Evolutionary conservation across 345 rosid species (phyloP).

Genomic region (Lepidium africanum): DNA sequence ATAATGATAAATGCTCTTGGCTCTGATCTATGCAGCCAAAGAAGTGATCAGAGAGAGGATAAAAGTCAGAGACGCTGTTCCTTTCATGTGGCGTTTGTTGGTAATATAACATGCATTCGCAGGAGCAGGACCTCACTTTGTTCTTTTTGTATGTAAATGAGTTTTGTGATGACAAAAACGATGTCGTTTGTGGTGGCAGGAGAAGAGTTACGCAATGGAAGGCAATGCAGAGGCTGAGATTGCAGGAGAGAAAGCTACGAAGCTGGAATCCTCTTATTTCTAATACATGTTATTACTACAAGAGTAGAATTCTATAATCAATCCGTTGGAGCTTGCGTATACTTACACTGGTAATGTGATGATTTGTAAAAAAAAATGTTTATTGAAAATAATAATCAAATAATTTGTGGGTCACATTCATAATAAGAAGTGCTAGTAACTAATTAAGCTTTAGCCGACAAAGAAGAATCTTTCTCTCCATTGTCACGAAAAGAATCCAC

Average conservation of each 20-base stretch:
- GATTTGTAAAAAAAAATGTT: no score
- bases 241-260: constrained; percentile 45
- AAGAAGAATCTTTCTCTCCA: neutral
- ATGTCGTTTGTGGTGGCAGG: constrained; percentile 35
- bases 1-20: neutral
- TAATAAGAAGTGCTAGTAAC: neutral
- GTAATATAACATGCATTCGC: constrained; percentile 27
- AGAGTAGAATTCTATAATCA: no score
- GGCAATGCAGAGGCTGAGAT: constrained; percentile 42
- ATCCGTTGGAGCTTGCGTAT: no score
- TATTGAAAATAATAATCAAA: no score
- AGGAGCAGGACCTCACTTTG: neutral
- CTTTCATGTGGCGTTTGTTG: constrained; percentile 80
- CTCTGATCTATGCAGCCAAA: constrained; percentile 34
- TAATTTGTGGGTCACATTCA: no score
- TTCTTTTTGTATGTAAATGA: neutral
- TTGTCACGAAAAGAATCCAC: neutral
- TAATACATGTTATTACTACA: neutral
- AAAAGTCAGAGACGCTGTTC: constrained; percentile 57
- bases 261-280: constrained; percentile 58
- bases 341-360: no score
- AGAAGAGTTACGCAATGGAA: constrained; percentile 43
- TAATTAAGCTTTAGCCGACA: neutral
- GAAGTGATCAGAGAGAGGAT: constrained; percentile 50
- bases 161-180: neutral